Evolutionary conservation across 192 early-diverging fungal species (phyloP).

Genomic region (Coemansia sp.): DNA sequence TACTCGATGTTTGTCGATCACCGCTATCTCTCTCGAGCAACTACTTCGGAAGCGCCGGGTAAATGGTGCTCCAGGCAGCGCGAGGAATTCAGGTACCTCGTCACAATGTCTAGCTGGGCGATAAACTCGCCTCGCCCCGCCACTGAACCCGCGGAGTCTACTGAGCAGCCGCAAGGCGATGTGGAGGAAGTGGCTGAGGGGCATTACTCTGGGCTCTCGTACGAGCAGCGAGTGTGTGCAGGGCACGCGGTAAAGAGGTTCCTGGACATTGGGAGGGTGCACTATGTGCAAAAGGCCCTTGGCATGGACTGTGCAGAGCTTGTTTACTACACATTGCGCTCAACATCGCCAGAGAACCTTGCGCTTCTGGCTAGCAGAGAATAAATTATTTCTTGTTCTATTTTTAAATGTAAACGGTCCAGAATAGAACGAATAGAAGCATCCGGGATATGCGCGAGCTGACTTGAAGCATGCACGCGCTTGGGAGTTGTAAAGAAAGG

Average conservation of each 20-base stretch:
- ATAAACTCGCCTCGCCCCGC: conserved; percentile 51
- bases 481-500: background rate
- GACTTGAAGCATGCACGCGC: background rate
- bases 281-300: conserved; percentile 50
- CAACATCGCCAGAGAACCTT: conserved; percentile 70
- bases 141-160: conserved; percentile 8
- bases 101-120: conserved; percentile 77
- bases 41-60: background rate
- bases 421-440: background rate
- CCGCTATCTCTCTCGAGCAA: conserved; percentile 48
- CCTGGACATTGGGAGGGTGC: conserved; percentile 68
- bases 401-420: conserved; percentile 3
- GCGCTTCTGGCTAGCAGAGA: conserved; percentile 59
- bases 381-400: conserved; percentile 3
- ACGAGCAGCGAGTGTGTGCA: conserved; percentile 57
- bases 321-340: conserved; percentile 67
- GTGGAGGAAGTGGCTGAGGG: conserved; percentile 30
- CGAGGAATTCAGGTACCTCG: conserved; percentile 60
- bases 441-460: background rate
- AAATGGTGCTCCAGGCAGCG: conserved; percentile 45
- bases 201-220: conserved; percentile 70
- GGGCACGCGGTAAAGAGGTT: conserved; percentile 74
- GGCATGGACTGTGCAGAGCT: conserved; percentile 61
- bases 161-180: no score
- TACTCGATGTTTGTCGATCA: conserved; percentile 69